Conservation (phyloP, 768 basidiomycete species). For the Hemileccinum impolitum region DNA sequence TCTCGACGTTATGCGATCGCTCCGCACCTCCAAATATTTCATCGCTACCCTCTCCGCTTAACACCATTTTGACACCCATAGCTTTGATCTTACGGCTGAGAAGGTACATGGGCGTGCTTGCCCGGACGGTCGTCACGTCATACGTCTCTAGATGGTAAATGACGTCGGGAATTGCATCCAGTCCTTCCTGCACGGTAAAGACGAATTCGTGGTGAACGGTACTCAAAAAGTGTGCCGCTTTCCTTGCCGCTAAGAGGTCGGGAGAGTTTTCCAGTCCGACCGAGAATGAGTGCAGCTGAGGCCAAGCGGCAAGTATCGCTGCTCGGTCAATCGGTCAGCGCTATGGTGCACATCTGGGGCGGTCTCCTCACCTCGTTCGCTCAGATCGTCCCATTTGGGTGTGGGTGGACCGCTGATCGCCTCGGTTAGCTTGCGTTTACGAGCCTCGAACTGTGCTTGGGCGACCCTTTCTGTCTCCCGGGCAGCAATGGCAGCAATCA, state of each 20-base stretch:
- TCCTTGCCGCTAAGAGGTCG: conserved; percentile 89
- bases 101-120: conserved; percentile 98
- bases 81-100: conserved; percentile 98
- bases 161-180: conserved; percentile 96
- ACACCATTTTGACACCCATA: conserved; percentile 99
- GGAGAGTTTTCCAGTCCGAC: conserved; percentile 94
- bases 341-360: neutral
- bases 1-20: conserved; percentile 4
- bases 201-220: conserved; percentile 97
- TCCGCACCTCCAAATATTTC: conserved; percentile 89
- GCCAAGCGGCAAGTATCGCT: conserved; percentile 86
- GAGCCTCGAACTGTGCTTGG: conserved; percentile 69
- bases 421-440: conserved; percentile 57
- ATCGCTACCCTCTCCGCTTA: conserved; percentile 96
- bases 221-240: conserved; percentile 89
- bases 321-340: conserved; percentile 6
- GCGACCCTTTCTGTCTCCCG: conserved; percentile 93
- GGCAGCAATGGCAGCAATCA: conserved; percentile 94
- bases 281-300: conserved; percentile 96
- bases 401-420: conserved; percentile 54
- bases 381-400: conserved; percentile 42
- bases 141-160: conserved; percentile 98
- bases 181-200: conserved; percentile 96
- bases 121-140: conserved; percentile 97
- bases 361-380: conserved; percentile 51